Evolutionary conservation across 2,329 filamentous ascomycete genomes (phyloP).

Genomic region (Fusarium cicatricum): DNA sequence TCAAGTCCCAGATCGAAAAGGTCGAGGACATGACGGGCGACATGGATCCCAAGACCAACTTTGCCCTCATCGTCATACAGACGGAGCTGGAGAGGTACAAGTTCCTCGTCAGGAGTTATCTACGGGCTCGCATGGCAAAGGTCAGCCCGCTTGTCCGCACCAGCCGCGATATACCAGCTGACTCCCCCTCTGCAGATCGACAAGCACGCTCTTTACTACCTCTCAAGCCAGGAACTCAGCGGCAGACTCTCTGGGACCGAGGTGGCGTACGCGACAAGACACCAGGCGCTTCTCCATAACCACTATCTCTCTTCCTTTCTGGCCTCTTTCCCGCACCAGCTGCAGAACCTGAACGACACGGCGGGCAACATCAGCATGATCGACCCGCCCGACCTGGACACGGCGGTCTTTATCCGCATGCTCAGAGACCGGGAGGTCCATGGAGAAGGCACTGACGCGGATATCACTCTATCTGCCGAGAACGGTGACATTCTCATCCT

Average conservation of each 20-base stretch:
- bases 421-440: conserved; percentile 67
- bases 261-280: conserved; percentile 81
- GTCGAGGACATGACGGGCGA: conserved; percentile 82
- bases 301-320: conserved; percentile 91
- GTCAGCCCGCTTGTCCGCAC: conserved; percentile 52
- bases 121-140: conserved; percentile 89
- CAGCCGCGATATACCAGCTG: neutral
- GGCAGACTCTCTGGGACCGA: conserved; percentile 79
- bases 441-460: conserved; percentile 70
- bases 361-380: conserved; percentile 93
- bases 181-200: conserved; percentile 67
- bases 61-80: conserved; percentile 92
- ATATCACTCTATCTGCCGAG: conserved; percentile 65
- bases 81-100: conserved; percentile 96
- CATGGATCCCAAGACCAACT: conserved; percentile 91
- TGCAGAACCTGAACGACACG: conserved; percentile 90
- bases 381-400: conserved; percentile 82
- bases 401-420: conserved; percentile 84
- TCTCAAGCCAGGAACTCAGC: conserved; percentile 63
- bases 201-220: conserved; percentile 77
- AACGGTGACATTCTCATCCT: conserved; percentile 74
- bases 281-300: conserved; percentile 82
- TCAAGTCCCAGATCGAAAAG: conserved; percentile 73
- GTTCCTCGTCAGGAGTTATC: conserved; percentile 83
- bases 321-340: conserved; percentile 75